Percentiles rank a stretch among this genome's conserved stretches.
These are phyloP conservation scores for Penicillium crystallinum DNA, from an alignment of 495 filamentous ascomycete genomes.

Conservation along the genomic window DNA sequence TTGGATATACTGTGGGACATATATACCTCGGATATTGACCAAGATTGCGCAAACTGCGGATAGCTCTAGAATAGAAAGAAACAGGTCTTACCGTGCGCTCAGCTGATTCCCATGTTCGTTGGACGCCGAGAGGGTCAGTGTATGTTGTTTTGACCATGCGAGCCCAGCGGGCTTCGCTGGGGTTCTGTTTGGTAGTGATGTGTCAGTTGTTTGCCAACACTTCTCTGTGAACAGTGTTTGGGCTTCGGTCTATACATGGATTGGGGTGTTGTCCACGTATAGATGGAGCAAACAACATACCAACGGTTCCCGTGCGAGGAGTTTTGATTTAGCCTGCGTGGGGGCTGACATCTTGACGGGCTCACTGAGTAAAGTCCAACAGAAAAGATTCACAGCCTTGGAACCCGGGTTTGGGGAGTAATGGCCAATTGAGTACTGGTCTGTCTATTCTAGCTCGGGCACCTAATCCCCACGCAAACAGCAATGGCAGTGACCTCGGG, in stretches of 20 bases:
- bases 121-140: constrained; percentile 60
- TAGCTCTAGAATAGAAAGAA: neutral
- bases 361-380: too few relatives aligned
- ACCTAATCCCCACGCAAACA: neutral
- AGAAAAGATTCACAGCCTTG: too few relatives aligned
- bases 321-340: constrained; percentile 33
- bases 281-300: constrained; percentile 23
- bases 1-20: neutral
- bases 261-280: constrained; percentile 15
- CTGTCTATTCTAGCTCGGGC: neutral
- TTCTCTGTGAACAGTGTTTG: too few relatives aligned
- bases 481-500: too few relatives aligned
- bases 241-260: neutral
- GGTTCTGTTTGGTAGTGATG: constrained; percentile 24
- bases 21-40: neutral
- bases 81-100: constrained; percentile 53
- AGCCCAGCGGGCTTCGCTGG: constrained; percentile 67
- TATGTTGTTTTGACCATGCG: constrained; percentile 69
- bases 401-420: too few relatives aligned
- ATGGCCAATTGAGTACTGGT: neutral
- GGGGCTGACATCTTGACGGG: constrained; percentile 18
- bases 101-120: constrained; percentile 76
- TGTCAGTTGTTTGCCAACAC: neutral
- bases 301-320: constrained; percentile 46
- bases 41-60: constrained; percentile 3